These are phyloP conservation scores for Leishmania aethiopica DNA, from an alignment of 208 protist genomes.

Conservation along the genomic window DNA sequence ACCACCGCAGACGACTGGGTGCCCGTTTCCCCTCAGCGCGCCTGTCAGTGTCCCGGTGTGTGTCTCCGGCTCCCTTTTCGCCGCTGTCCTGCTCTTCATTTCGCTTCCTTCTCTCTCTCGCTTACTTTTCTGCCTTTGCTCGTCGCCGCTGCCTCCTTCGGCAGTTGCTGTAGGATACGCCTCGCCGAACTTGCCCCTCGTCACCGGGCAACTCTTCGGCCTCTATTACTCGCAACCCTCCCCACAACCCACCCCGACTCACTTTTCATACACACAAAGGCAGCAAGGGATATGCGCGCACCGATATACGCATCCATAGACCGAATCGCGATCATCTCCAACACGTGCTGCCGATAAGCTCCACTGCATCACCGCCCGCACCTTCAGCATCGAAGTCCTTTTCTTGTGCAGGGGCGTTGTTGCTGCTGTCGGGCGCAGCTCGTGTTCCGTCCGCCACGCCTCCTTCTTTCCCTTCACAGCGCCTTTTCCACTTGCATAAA, in stretches of 20 bases:
- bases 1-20: neutral
- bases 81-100: neutral
- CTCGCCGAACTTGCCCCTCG: neutral
- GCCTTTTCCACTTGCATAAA: neutral
- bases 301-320: neutral
- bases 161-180: neutral
- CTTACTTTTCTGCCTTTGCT: neutral
- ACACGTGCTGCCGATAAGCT: neutral
- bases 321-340: neutral
- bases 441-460: neutral
- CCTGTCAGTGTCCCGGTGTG: too few species aligned
- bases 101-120: neutral
- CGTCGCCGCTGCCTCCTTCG: neutral
- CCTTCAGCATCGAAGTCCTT: neutral
- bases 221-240: neutral
- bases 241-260: neutral
- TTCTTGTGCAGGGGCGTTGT: neutral
- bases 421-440: neutral
- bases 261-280: neutral
- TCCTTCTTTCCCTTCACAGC: neutral
- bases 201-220: neutral
- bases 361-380: neutral
- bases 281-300: neutral
- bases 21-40: neutral
- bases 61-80: neutral